Conservation (phyloP, 352 stramenopile genomes). For the Pythium phragmiticola region DNA sequence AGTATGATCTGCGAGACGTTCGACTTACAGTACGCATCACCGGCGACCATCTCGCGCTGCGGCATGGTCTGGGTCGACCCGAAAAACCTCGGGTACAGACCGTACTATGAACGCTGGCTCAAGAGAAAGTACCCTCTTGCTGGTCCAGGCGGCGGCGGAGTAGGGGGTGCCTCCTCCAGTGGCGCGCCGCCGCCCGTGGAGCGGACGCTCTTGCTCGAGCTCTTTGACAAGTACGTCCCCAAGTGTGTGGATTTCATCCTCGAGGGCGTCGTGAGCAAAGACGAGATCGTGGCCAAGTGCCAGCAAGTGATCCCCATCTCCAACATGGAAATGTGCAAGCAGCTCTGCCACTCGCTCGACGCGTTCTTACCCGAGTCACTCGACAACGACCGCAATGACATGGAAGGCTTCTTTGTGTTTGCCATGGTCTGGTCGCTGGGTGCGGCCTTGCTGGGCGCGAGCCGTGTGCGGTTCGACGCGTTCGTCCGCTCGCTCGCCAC, state of each 20-base stretch:
- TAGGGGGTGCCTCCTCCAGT: background rate
- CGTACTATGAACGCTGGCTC: conserved; percentile 95
- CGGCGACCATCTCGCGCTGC: conserved; percentile 93
- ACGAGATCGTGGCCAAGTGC: conserved; percentile 89
- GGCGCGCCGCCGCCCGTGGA: conserved; percentile 43
- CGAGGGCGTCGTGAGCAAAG: conserved; percentile 84
- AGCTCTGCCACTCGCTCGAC: conserved; percentile 92
- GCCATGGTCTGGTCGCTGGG: conserved; percentile 93
- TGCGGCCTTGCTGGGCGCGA: conserved; percentile 79
- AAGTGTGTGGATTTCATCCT: conserved; percentile 93
- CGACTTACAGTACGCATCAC: conserved; percentile 94
- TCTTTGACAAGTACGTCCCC: conserved; percentile 94
- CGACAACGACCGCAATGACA: conserved; percentile 52
- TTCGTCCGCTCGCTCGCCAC: conserved; percentile 89
- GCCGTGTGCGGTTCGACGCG: conserved; percentile 84
- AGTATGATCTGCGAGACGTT: conserved; percentile 95
- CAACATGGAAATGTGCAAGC: conserved; percentile 95
- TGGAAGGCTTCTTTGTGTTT: conserved; percentile 94
- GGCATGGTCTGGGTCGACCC: conserved; percentile 97
- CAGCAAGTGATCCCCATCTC: conserved; percentile 93
- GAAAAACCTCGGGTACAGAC: conserved; percentile 94
- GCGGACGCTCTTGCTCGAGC: conserved; percentile 55
- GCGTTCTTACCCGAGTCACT: conserved; percentile 76
- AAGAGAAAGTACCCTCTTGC: conserved; percentile 82
- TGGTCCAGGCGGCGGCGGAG: background rate